A percentile compares a stretch with the other conserved stretches of the same genome.
Evolutionary conservation across 139 green algal species (phyloP).

Genomic region (Closterium sp.): DNA sequence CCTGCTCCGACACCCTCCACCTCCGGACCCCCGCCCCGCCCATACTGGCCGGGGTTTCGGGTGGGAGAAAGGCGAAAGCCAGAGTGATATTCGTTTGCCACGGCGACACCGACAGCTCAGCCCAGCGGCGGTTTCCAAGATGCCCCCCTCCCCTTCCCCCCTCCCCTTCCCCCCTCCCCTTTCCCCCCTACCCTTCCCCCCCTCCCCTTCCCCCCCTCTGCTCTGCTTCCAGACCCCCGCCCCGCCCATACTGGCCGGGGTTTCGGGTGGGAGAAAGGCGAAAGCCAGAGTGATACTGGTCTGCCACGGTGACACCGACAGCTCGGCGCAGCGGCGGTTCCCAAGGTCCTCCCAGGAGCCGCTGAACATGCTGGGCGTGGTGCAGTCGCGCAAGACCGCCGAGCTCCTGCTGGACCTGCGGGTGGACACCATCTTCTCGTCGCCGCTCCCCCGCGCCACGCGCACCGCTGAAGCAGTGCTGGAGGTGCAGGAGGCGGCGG

Average conservation of each 20-base stretch:
- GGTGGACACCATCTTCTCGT: slow-evolving; percentile 34
- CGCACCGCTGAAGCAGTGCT: slow-evolving; percentile 25
- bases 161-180: slow-evolving; percentile 30
- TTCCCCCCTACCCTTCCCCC: not conserved
- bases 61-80: slow-evolving; percentile 18
- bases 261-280: slow-evolving; percentile 22
- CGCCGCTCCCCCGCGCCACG: slow-evolving; percentile 17
- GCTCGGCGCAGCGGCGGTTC: slow-evolving; percentile 16
- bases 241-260: slow-evolving; percentile 3
- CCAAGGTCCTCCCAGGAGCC: slow-evolving; percentile 7
- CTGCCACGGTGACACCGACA: slow-evolving; percentile 44
- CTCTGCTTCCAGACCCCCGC: slow-evolving; percentile 22
- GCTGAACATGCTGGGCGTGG: slow-evolving; percentile 49
- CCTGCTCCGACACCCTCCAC: not conserved
- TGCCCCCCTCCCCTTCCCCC: slow-evolving; percentile 16
- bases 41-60: not conserved
- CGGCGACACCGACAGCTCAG: slow-evolving; percentile 28
- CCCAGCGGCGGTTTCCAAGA: slow-evolving; percentile 2
- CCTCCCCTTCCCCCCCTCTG: not conserved
- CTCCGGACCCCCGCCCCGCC: slow-evolving; percentile 38
- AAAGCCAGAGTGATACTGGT: slow-evolving; percentile 24
- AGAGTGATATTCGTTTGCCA: slow-evolving; percentile 34
- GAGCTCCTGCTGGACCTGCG: slow-evolving; percentile 45
- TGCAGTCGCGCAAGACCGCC: slow-evolving; percentile 47
- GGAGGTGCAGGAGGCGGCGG: slow-evolving; percentile 5